Evolutionary conservation across 495 filamentous ascomycete species (phyloP), one percentile per base, ranked within the genome.

Genomic region (Mycothermus thermophilus): DNA sequence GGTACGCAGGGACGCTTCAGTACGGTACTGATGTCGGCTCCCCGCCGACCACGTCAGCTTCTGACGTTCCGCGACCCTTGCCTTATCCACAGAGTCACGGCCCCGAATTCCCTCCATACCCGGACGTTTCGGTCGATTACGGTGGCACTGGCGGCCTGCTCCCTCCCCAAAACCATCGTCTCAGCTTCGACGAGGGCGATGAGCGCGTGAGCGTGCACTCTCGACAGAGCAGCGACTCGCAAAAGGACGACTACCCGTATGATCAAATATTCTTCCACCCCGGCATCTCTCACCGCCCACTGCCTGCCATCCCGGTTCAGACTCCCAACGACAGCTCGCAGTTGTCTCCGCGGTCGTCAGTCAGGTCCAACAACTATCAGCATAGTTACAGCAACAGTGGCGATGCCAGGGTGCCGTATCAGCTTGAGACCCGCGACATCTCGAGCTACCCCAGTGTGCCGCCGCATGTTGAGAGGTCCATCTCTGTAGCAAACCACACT

Each of bases 101-200:
- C n/a, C 47, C 49, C 34, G 49, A 60, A n/a, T 51, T 46, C 48
- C 50, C 56, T 1, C 55, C 52, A 6, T 67, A 62, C 15, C 48
- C 58, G 8, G 46, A 63, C 18, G 64, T 55, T 1, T 55, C 58
- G 7, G 52, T 69, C 8, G 88, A 96, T 51, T 80, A 80, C 17
- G 78, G 69, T 21, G 90, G 81, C 10, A 93, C 85, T 9, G 88
- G 87, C 10, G 88, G 88, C 3, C 60, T 93, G 13, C 71, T 82
- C 13, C 71, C 81, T 37, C 86, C 86, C 12, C 67, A 65, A 29
- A 64, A 65, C 0, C 72, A 77, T 39, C 60, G 84, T 34, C 63
- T 88, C 48, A 94, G 88, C 52, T 96, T 88, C 47, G 90, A 97
- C 48, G 87, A 95, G 51, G 90, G 83, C 0, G 90, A 94, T 48